Conservation (phyloP, 202 grass and related monocot genomes). For the Panicum virgatum region DNA sequence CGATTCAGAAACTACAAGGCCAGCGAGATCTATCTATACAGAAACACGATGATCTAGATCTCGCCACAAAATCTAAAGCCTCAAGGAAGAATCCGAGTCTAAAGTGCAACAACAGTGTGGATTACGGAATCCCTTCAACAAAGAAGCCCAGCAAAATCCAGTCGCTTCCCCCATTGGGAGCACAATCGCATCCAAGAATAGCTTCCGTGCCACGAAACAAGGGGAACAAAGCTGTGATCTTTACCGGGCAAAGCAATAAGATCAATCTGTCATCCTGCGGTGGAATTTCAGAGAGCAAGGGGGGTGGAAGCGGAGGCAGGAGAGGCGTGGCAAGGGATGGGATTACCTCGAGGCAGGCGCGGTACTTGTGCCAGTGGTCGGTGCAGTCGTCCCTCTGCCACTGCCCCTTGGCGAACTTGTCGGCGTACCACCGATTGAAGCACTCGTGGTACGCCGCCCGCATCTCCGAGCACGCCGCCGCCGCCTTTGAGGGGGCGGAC, state of each 20-base stretch:
- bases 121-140: neutral
- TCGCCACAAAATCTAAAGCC: neutral
- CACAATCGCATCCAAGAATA: constrained; percentile 13
- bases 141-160: neutral
- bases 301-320: neutral
- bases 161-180: neutral
- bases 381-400: constrained; percentile 84
- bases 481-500: constrained; percentile 36
- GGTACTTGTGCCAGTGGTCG: constrained; percentile 77
- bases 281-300: neutral
- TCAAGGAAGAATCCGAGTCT: neutral
- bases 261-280: neutral
- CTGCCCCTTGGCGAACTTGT: constrained; percentile 93
- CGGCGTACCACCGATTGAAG: constrained; percentile 90
- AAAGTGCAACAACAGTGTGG: neutral
- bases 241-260: neutral
- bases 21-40: neutral
- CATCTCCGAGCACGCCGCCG: constrained; percentile 58
- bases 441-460: constrained; percentile 73
- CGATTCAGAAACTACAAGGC: neutral
- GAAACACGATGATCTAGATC: constrained; percentile 6
- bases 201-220: neutral
- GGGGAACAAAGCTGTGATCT: neutral
- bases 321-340: neutral
- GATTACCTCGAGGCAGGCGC: constrained; percentile 66